These are phyloP conservation scores for Fusarium equiseti DNA, from an alignment of 2,329 filamentous ascomycete species.

Conservation along the genomic window DNA sequence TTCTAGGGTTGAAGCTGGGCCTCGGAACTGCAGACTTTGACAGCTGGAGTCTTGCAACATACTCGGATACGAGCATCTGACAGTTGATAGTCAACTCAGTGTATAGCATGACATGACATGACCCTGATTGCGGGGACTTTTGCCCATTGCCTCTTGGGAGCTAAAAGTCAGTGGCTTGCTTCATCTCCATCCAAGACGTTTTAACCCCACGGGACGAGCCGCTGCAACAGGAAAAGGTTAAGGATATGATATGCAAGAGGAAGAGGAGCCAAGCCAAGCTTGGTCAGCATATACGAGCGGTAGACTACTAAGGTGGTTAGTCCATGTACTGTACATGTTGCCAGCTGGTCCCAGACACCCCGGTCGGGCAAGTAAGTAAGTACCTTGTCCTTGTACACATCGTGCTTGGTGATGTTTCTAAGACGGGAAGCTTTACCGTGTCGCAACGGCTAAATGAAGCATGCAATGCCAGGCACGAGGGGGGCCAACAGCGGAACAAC, in stretches of 20 bases:
- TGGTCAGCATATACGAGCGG: background rate
- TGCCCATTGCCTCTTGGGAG: background rate
- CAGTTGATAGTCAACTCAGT: background rate
- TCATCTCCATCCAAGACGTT: background rate
- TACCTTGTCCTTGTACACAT: background rate
- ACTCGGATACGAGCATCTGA: background rate
- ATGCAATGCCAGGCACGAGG: conserved; percentile 5
- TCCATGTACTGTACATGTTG: background rate
- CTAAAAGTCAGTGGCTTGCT: background rate
- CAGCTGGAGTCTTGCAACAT: background rate
- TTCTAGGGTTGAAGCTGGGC: background rate
- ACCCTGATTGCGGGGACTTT: background rate
- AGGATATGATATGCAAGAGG: background rate
- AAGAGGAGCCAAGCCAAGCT: background rate
- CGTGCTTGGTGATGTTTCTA: background rate
- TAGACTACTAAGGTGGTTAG: background rate
- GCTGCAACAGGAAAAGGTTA: conserved; percentile 6
- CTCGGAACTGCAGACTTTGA: background rate
- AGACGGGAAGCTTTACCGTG: conserved; percentile 18
- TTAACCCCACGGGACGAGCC: conserved; percentile 14
- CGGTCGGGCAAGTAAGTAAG: background rate
- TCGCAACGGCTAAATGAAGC: conserved; percentile 13
- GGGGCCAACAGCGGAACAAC: conserved; percentile 15
- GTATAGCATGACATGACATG: background rate
- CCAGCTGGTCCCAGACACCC: background rate